These are phyloP conservation scores for Mortierella alpina DNA, from an alignment of 192 early-diverging fungal species.

Conservation along the genomic window DNA sequence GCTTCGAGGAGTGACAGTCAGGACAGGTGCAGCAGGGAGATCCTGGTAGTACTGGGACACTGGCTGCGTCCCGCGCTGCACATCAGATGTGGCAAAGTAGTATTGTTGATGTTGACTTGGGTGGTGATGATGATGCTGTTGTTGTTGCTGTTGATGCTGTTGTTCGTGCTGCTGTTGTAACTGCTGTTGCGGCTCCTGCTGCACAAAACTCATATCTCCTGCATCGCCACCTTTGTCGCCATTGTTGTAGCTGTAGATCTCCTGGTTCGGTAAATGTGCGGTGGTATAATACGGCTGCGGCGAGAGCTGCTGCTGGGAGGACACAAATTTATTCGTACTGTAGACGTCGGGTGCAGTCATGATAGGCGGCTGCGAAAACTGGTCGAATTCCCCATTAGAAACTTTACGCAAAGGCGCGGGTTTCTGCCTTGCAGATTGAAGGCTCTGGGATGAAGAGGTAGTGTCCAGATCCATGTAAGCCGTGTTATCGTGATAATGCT, in stretches of 20 bases:
- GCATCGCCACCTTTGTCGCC: not conserved
- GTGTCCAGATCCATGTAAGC: no score
- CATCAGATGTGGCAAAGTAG: not conserved
- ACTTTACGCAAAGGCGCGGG: no score
- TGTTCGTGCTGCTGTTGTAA: slow-evolving; percentile 8
- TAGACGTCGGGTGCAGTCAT: no score
- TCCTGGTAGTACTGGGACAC: slow-evolving; percentile 31
- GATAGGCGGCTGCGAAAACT: no score
- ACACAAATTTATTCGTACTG: not conserved
- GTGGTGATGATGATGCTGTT: not conserved
- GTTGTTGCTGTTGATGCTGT: slow-evolving; percentile 21
- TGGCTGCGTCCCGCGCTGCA: not conserved
- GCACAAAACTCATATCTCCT: no score
- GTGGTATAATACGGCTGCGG: not conserved
- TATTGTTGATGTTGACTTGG: slow-evolving; percentile 19
- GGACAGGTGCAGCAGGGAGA: slow-evolving; percentile 4
- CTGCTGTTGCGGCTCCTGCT: slow-evolving; percentile 15
- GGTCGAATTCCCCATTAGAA: no score
- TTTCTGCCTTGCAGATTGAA: no score
- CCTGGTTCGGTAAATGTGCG: not conserved
- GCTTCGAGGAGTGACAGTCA: slow-evolving; percentile 6
- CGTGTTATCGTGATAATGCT: not conserved
- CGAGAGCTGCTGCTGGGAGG: not conserved
- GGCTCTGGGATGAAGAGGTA: no score
- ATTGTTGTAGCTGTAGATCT: not conserved